Conservation (phyloP, 2,329 filamentous ascomycete genomes). For the Paecilomyces fulvus region DNA sequence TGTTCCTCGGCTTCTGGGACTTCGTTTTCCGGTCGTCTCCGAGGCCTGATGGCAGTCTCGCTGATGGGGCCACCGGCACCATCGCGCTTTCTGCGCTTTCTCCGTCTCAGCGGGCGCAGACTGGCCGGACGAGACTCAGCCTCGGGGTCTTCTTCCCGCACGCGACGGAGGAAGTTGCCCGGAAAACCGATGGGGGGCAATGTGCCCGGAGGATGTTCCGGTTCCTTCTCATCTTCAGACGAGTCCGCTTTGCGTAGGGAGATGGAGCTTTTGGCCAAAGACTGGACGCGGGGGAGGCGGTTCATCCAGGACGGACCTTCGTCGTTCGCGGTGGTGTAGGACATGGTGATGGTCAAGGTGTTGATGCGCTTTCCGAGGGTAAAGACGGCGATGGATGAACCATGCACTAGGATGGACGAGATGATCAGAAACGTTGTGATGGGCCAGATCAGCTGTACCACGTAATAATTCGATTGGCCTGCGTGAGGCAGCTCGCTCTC, state of each 20-base stretch:
- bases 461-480: slow-evolving; percentile 53
- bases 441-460: slow-evolving; percentile 88
- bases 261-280: slow-evolving; percentile 71
- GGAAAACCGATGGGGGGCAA: slow-evolving; percentile 64
- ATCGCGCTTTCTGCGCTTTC: slow-evolving; percentile 61
- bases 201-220: slow-evolving; percentile 58
- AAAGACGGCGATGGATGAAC: slow-evolving; percentile 96
- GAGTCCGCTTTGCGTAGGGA: slow-evolving; percentile 63
- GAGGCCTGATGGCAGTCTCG: slow-evolving; percentile 79
- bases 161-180: slow-evolving; percentile 70
- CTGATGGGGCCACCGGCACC: slow-evolving; percentile 80
- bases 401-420: slow-evolving; percentile 87
- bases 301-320: slow-evolving; percentile 94
- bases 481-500: slow-evolving; percentile 46
- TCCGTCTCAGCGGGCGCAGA: slow-evolving; percentile 46
- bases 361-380: slow-evolving; percentile 98
- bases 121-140: slow-evolving; percentile 48
- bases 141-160: slow-evolving; percentile 63
- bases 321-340: slow-evolving; percentile 83
- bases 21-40: slow-evolving; percentile 29
- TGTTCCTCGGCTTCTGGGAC: slow-evolving; percentile 12
- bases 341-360: slow-evolving; percentile 88
- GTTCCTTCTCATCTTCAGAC: slow-evolving; percentile 52
- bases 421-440: slow-evolving; percentile 92
- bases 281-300: slow-evolving; percentile 71